Conservation (phyloP, 2,329 filamentous ascomycete genomes). For the Penicillium digitatum region DNA sequence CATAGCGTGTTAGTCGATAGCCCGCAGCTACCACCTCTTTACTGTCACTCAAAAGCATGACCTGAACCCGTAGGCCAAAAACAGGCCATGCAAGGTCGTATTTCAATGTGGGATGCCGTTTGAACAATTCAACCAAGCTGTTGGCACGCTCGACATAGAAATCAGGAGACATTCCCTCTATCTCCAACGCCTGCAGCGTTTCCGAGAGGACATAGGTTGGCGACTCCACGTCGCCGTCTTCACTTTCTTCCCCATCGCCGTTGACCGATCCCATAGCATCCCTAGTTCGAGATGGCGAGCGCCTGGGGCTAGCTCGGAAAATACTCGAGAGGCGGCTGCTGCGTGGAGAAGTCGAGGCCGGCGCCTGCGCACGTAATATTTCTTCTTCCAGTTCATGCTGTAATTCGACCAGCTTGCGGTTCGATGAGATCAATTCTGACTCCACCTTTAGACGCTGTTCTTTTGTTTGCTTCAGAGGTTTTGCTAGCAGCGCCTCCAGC, state of each 20-base stretch:
- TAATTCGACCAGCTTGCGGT: constrained; percentile 62
- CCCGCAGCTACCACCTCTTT: constrained; percentile 93
- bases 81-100: constrained; percentile 96
- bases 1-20: constrained; percentile 88
- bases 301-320: constrained; percentile 54
- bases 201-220: constrained; percentile 89
- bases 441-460: constrained; percentile 76
- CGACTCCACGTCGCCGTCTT: constrained; percentile 69
- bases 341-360: constrained; percentile 47
- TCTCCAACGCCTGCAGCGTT: constrained; percentile 82
- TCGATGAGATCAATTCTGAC: constrained; percentile 85
- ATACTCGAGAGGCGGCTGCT: constrained; percentile 55
- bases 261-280: constrained; percentile 32
- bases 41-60: constrained; percentile 92
- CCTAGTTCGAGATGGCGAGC: constrained; percentile 47
- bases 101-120: constrained; percentile 84
- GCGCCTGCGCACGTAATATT: constrained; percentile 55
- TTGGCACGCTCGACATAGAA: constrained; percentile 95
- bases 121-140: constrained; percentile 92
- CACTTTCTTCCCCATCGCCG: constrained; percentile 48
- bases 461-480: constrained; percentile 93
- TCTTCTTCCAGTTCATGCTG: constrained; percentile 58
- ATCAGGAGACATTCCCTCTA: constrained; percentile 81
- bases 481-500: constrained; percentile 87
- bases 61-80: constrained; percentile 88